Evolutionary conservation across 2,329 filamentous ascomycete genomes (phyloP).

Genomic region (Fusarium subtropicale): DNA sequence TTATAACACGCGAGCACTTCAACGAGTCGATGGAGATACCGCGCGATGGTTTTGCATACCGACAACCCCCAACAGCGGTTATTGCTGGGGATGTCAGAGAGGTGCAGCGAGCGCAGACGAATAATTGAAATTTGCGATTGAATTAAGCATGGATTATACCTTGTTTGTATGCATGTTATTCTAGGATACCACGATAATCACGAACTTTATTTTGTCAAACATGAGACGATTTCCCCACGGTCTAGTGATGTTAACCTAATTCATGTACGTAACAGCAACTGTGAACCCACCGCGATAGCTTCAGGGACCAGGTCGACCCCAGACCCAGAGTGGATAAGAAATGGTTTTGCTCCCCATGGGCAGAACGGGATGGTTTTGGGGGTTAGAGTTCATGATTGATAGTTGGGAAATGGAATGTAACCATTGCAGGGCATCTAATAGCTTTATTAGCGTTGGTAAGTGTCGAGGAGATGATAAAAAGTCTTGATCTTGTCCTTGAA

Average conservation of each 20-base stretch:
- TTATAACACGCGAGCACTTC: slow-evolving; percentile 42
- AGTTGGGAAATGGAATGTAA: too few relatives aligned
- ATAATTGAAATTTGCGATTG: slow-evolving; percentile 11
- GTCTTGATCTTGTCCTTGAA: background rate
- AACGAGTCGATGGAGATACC: slow-evolving; percentile 33
- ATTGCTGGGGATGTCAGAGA: slow-evolving; percentile 35
- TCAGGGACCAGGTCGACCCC: slow-evolving; percentile 27
- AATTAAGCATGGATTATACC: background rate
- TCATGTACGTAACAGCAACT: slow-evolving; percentile 40
- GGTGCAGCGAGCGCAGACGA: slow-evolving; percentile 29
- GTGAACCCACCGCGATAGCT: slow-evolving; percentile 13
- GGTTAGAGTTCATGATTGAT: background rate
- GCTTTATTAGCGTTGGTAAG: too few relatives aligned
- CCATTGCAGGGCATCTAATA: background rate
- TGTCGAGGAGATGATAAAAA: background rate
- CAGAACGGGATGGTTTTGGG: background rate
- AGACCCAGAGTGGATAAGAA: slow-evolving; percentile 18
- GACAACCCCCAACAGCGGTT: slow-evolving; percentile 29
- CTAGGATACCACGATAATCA: slow-evolving; percentile 5
- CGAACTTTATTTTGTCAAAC: slow-evolving; percentile 16
- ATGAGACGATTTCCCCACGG: background rate
- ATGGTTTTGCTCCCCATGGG: slow-evolving; percentile 16
- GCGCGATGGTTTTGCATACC: slow-evolving; percentile 5
- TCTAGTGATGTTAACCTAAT: background rate
- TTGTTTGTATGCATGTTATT: background rate